Evolutionary conservation across 768 basidiomycete species (phyloP).

Genomic region (Psilocybe sp.): DNA sequence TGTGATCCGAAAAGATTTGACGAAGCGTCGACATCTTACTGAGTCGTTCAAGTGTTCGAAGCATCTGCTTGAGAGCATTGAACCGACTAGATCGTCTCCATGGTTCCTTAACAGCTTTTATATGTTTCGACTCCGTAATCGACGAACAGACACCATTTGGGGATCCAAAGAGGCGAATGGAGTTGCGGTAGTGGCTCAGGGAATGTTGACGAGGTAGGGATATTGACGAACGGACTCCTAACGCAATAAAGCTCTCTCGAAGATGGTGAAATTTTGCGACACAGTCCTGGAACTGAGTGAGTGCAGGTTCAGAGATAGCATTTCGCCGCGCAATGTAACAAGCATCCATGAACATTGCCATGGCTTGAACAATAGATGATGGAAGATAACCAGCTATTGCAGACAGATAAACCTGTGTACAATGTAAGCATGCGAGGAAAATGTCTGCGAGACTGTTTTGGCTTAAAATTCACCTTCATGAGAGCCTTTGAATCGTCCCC

Average conservation of each 20-base stretch:
- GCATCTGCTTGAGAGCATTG: constrained; percentile 29
- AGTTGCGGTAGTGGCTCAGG: constrained; percentile 14
- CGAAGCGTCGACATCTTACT: constrained; percentile 24
- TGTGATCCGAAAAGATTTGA: background rate
- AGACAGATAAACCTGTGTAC: constrained; percentile 12
- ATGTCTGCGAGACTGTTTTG: too few relatives aligned
- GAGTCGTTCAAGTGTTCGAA: constrained; percentile 19
- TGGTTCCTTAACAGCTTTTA: constrained; percentile 27
- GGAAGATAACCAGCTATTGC: constrained; percentile 19
- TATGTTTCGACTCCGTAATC: constrained; percentile 28
- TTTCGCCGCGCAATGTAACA: constrained; percentile 17
- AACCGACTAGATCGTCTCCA: constrained; percentile 25
- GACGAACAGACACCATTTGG: constrained; percentile 26
- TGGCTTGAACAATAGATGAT: constrained; percentile 12
- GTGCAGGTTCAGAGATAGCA: constrained; percentile 7
- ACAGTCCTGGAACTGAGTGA: constrained; percentile 2
- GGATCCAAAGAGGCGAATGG: constrained; percentile 17
- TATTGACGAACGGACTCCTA: constrained; percentile 13
- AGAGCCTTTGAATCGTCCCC: constrained; percentile 25
- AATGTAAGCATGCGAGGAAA: background rate
- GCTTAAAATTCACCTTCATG: constrained; percentile 21
- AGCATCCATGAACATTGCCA: constrained; percentile 17
- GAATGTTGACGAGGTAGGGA: constrained; percentile 26
- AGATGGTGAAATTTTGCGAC: constrained; percentile 20
- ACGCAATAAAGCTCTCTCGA: constrained; percentile 22